Percentiles rank a stretch among this genome's conserved stretches.
Conservation (phyloP, 495 filamentous ascomycete genomes). For the Xylaria curta region DNA sequence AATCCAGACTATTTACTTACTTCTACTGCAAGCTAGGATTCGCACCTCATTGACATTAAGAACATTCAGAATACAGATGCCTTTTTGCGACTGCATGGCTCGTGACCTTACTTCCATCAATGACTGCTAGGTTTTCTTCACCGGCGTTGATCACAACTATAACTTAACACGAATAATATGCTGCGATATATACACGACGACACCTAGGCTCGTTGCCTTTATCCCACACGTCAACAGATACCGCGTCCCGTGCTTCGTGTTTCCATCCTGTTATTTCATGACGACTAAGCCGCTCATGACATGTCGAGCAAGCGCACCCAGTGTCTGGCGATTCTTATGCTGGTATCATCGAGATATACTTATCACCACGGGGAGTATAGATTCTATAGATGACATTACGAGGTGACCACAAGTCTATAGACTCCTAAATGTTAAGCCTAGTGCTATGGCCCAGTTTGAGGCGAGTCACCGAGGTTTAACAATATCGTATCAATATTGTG, state of each 20-base stretch:
- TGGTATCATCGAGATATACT: background rate
- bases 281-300: background rate
- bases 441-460: background rate
- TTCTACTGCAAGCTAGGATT: background rate
- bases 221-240: too few relatives aligned
- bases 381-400: background rate
- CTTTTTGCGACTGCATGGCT: too few relatives aligned
- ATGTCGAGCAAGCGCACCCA: background rate
- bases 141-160: too few relatives aligned
- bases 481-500: background rate
- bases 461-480: background rate
- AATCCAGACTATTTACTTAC: background rate
- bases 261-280: background rate
- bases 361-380: background rate
- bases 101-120: too few relatives aligned
- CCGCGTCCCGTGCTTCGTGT: too few relatives aligned
- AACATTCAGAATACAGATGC: background rate
- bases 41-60: background rate
- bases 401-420: background rate
- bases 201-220: too few relatives aligned
- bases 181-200: too few relatives aligned
- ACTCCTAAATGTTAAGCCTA: background rate
- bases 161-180: too few relatives aligned
- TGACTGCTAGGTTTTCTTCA: too few relatives aligned
- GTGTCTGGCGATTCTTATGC: background rate